Base-by-base conservation (phyloP, 805 yeast genomes). In the Saccharomyces eubayanus region DNA sequence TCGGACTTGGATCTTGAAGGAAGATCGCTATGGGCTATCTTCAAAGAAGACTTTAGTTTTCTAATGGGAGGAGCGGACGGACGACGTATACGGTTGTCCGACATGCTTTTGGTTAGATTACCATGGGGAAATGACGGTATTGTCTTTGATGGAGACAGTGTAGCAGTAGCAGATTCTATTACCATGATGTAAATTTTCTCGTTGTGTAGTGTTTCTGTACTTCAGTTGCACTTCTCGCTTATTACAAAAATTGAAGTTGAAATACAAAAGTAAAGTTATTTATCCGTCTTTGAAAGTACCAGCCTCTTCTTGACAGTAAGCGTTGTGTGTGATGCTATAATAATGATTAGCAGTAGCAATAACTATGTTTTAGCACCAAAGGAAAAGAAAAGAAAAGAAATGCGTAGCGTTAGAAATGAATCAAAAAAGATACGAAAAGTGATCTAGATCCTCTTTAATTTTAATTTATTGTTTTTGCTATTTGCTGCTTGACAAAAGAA, bases 11-110 rank as follows among this genome's bases (percentile, higher is more conserved):
- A 51, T 16, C 54, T 51, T 21, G 58, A 55, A 20, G 48, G 50
- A 12, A 54, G 53, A 36, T 52, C 53, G n/a, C 51, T 46, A 28
- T 55, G 53, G 1, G 59, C 56, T 43, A 61, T 49, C 50, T 66
- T 66, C 46, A 66, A 51, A 11, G 70, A 66, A 3, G 70, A 63
- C 50, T 64, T 65, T 29, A 65, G 52, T 47, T 52, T 60, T 41
- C 48, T 49, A 21, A 47, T 51, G n/a, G 54, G 47, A 31, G 53
- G 49, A 27, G 27, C 36, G 47, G 31, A 27, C n/a, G 51, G 51
- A 24, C 14, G 40, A 21, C 24, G 8, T 16, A 36, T 36, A 9
- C 4, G 43, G 43, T 16, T 36, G 10, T 36, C 43, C 3, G 28
- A 24, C 48, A 46, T 28, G 20, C 29, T 27, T 14, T 46, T 46